Conservation (phyloP, 2,329 filamentous ascomycete species). For the Trichoderma endophyticum region DNA sequence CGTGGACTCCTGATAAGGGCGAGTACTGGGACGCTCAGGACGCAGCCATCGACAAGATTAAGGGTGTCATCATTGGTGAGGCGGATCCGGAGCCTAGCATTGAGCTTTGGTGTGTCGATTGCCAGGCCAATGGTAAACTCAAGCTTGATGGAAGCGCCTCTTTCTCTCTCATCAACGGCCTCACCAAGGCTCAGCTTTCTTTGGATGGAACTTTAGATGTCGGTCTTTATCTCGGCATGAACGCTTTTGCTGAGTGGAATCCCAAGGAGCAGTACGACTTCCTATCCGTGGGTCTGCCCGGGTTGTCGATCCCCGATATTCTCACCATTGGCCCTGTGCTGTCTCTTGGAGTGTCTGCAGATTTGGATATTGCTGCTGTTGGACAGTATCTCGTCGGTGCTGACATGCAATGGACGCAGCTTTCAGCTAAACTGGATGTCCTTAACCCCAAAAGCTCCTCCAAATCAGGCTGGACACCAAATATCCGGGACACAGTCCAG, state of each 20-base stretch:
- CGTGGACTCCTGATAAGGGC: slow-evolving; percentile 1
- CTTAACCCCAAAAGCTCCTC: background rate
- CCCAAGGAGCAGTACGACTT: slow-evolving; percentile 3
- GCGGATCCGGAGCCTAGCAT: background rate
- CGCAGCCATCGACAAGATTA: background rate
- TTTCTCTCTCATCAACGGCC: background rate
- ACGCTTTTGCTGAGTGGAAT: slow-evolving; percentile 3
- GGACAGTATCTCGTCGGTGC: slow-evolving; percentile 1
- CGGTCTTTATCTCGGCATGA: background rate
- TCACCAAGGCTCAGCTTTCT: slow-evolving; percentile 2
- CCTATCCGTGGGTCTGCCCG: background rate
- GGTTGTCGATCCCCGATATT: background rate
- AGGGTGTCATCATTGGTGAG: background rate
- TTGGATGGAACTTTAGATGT: background rate
- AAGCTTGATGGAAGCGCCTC: background rate
- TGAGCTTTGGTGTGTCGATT: slow-evolving; percentile 7
- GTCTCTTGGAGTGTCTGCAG: background rate
- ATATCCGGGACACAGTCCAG: background rate
- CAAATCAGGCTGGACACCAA: background rate
- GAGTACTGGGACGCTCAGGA: background rate
- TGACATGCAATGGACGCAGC: background rate
- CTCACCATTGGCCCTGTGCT: background rate
- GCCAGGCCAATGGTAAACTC: background rate
- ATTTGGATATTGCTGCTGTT: background rate
- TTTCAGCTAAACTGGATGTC: background rate